Evolutionary conservation across 2,329 filamentous ascomycete species (phyloP).

Genomic region (Madurella mycetomatis): DNA sequence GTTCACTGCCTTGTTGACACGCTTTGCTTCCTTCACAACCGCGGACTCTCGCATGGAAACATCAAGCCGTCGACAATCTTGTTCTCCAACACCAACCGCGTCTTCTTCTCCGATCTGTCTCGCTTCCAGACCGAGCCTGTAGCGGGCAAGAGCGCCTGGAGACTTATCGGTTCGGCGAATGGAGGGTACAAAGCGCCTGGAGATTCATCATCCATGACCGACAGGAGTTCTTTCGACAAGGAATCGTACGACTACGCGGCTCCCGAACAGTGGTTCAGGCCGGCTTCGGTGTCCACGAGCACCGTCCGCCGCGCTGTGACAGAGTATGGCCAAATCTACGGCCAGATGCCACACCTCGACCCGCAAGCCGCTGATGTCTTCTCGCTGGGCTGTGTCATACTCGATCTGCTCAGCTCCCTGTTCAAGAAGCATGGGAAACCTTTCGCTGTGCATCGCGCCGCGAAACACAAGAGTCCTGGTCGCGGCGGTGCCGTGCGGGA

Average conservation of each 20-base stretch:
- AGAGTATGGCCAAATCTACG: constrained; percentile 28
- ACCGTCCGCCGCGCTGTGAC: constrained; percentile 31
- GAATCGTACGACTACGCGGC: constrained; percentile 70
- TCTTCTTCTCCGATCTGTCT: constrained; percentile 63
- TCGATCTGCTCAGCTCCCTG: constrained; percentile 66
- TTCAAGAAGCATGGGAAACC: constrained; percentile 63
- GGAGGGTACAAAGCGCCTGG: too few relatives aligned
- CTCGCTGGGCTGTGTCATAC: constrained; percentile 66
- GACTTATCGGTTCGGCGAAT: too few relatives aligned
- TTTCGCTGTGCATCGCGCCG: constrained; percentile 62
- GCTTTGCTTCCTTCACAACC: constrained; percentile 61
- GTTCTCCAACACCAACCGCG: constrained; percentile 59
- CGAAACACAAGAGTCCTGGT: constrained; percentile 57
- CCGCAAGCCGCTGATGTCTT: constrained; percentile 65
- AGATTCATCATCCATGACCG: constrained; percentile 25
- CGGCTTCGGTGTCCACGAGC: constrained; percentile 21
- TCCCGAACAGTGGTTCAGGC: constrained; percentile 59
- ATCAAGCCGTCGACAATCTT: constrained; percentile 69
- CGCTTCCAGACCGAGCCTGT: constrained; percentile 42
- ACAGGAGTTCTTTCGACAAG: constrained; percentile 53
- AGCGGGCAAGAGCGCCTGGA: constrained; percentile 36
- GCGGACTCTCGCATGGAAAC: constrained; percentile 59
- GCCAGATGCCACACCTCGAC: constrained; percentile 43
- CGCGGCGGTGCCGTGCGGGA: constrained; percentile 60
- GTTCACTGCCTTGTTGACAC: constrained; percentile 69